These are phyloP conservation scores for Pleomassaria siparia DNA, from an alignment of 2,329 filamentous ascomycete genomes.

Conservation along the genomic window DNA sequence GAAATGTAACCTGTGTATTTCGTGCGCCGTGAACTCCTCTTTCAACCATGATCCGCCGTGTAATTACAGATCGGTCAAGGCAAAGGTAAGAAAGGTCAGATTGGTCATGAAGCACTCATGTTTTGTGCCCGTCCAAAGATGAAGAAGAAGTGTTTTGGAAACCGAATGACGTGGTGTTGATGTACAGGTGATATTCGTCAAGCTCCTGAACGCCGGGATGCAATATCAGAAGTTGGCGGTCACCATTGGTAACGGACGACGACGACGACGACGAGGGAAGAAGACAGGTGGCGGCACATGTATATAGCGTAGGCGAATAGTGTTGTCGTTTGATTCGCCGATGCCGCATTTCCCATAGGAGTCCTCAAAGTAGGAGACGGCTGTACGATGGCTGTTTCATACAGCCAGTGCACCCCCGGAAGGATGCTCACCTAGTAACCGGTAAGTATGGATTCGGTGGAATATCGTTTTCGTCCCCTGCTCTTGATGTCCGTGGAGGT, in stretches of 20 bases:
- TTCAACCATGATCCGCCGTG: neutral
- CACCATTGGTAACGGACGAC: neutral
- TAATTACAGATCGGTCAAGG: slow-evolving; percentile 1
- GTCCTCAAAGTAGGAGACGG: neutral
- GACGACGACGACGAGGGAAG: neutral
- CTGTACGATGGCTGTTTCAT: neutral
- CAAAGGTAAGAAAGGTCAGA: neutral
- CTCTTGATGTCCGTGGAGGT: neutral
- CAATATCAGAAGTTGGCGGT: neutral
- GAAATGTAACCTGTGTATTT: neutral
- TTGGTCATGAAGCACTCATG: neutral
- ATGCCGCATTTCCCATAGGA: neutral
- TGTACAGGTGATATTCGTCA: neutral
- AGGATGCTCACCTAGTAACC: slow-evolving; percentile 3
- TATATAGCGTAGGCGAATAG: neutral
- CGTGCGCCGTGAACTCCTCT: neutral
- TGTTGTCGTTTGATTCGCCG: neutral
- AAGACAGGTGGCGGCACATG: neutral
- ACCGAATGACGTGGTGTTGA: neutral
- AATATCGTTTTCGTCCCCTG: neutral
- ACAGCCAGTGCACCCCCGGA: neutral
- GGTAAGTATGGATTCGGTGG: neutral
- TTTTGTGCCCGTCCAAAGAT: neutral
- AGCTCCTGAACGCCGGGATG: neutral
- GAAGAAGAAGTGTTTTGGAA: neutral